Evolutionary conservation across 2,329 filamentous ascomycete species (phyloP).

Genomic region (Aspergillus brunneoviolaceus): DNA sequence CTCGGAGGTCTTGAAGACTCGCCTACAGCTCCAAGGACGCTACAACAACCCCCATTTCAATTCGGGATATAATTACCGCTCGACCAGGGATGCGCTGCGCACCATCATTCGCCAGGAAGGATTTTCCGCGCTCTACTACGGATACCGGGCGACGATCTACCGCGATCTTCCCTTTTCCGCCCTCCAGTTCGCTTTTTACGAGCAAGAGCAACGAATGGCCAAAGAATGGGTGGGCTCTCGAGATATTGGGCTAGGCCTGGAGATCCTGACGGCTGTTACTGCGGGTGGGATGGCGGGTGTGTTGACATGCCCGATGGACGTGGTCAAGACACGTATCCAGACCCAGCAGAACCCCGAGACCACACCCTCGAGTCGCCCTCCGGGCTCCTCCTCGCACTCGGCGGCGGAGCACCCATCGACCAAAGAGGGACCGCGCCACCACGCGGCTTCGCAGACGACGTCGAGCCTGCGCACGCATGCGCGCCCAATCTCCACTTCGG

Average conservation of each 20-base stretch:
- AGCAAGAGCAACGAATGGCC: constrained; percentile 84
- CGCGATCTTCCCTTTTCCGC: constrained; percentile 95
- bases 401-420: constrained; percentile 23
- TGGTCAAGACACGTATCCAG: constrained; percentile 95
- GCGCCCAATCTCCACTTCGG: constrained; percentile 83
- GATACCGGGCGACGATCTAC: constrained; percentile 94
- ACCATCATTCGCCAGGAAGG: constrained; percentile 86
- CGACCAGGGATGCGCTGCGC: constrained; percentile 76
- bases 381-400: constrained; percentile 30
- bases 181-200: constrained; percentile 96
- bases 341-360: constrained; percentile 71
- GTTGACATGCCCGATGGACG: constrained; percentile 92
- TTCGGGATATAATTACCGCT: constrained; percentile 94
- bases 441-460: constrained; percentile 24
- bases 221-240: constrained; percentile 73
- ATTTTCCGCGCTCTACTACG: constrained; percentile 81
- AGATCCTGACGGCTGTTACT: constrained; percentile 83
- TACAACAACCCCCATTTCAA: constrained; percentile 93
- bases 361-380: constrained; percentile 15
- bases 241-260: constrained; percentile 81
- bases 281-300: constrained; percentile 92
- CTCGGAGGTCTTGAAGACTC: constrained; percentile 96
- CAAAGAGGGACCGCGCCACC: constrained; percentile 32
- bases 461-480: constrained; percentile 52
- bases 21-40: constrained; percentile 88